phyloP scores from a whole-genome alignment of 2,329 filamentous ascomycete genomes.

The Colletotrichum gloeosporioides region DNA sequence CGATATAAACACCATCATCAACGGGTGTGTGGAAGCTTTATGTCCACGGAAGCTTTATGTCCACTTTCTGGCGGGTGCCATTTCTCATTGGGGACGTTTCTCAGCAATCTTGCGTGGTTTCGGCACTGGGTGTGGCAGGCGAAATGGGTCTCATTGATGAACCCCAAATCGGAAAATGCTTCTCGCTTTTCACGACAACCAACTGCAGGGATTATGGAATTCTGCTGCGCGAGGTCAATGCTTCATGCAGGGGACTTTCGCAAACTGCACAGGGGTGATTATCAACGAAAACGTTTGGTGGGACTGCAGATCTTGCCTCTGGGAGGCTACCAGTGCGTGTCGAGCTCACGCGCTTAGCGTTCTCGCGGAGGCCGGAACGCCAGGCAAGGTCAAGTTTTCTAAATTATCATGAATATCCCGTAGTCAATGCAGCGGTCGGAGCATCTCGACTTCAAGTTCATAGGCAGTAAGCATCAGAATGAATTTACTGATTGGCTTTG shows the following conservation, averaged over 20 bases:
- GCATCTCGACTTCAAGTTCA: not conserved
- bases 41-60: not conserved
- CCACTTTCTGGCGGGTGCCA: not conserved
- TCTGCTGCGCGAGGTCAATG: not conserved
- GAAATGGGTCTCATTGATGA: not conserved
- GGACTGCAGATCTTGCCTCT: not conserved
- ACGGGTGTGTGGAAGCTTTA: not conserved
- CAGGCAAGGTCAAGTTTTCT: not conserved
- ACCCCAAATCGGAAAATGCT: not conserved
- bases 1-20: not conserved
- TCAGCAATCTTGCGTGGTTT: not conserved
- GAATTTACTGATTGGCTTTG: not conserved
- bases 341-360: not conserved
- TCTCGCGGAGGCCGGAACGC: not conserved
- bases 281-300: not conserved
- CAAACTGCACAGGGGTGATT: not conserved
- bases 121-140: fast-evolving
- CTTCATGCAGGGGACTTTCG: not conserved
- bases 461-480: not conserved
- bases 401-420: not conserved
- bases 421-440: not conserved
- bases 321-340: not conserved
- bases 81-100: not conserved
- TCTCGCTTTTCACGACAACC: not conserved
- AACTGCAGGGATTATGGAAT: not conserved